Base-by-base conservation (phyloP, 2,329 filamentous ascomycete genomes). In the Epichloe uncinata region DNA sequence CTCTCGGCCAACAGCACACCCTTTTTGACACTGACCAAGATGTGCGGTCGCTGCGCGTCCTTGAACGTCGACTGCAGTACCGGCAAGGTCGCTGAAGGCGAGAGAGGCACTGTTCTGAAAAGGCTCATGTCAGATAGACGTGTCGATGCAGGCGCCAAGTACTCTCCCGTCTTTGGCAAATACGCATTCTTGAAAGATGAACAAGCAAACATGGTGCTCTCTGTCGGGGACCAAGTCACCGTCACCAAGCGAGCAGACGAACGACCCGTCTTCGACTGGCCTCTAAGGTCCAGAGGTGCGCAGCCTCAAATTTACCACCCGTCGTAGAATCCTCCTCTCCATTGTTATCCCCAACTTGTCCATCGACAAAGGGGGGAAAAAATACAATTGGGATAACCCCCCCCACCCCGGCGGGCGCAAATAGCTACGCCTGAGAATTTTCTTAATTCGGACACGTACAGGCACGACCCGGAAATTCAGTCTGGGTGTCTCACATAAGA, bases 1-100 rank as follows among this genome's bases (percentile, higher is more conserved):
- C 63, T 87, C 34, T 63, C 63, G 15, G 61, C 84, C 38, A 54
- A 59, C 47, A 53, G 54, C 35, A 33, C 50, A 5, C 60, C 62
- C 5, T 67, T 66, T 40, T 67, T 87, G 6, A 60, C 75, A 5
- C 67, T 88, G 33, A 87, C 82, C 35, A 79, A 78, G 47, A 85
- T 88, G 62, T 89, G 84, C 61, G 74, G 72, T 35, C 72, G 85
- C 38, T 90, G 85, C 63, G 67, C 71, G 33, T 85, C 81, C 53
- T 88, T 22, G 53, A 87, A 87, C 63, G 77, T 89, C 51, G 81
- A 88, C 66, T 86, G 85, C 60, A 61, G 67, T 20, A 85, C 79
- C 0, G 85, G 85, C 6, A 74, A 73, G 46, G 67, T 70, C 41
- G 78, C 75, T 0, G 66, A 67, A 1, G 79, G 78, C 2, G 77